Conservation (phyloP, 1,284 basidiomycete genomes). For the Neonothopanus nambi region DNA sequence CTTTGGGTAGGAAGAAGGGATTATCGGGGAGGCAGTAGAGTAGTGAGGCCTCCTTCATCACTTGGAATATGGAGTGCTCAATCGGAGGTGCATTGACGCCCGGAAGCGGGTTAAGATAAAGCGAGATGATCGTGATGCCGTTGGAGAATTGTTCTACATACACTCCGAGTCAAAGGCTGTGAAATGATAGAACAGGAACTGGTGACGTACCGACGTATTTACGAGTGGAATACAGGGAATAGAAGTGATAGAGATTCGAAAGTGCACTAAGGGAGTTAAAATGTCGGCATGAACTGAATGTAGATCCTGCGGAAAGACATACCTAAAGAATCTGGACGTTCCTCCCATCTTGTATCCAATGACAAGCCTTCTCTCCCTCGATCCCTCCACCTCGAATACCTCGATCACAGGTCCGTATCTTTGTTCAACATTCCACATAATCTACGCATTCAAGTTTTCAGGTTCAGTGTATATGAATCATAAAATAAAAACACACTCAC, state of each 20-base stretch:
- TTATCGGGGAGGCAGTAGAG: constrained; percentile 96
- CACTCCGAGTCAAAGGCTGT: background rate
- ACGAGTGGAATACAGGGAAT: constrained; percentile 89
- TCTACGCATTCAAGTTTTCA: constrained; percentile 26
- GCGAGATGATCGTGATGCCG: constrained; percentile 93
- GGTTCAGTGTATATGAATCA: constrained; percentile 1
- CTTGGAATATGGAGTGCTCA: constrained; percentile 92
- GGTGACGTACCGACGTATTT: constrained; percentile 79
- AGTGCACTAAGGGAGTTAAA: constrained; percentile 56
- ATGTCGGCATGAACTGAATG: constrained; percentile 42
- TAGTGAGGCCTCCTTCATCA: constrained; percentile 95
- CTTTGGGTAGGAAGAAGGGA: constrained; percentile 82
- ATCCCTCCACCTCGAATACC: constrained; percentile 93
- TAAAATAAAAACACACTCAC: constrained; percentile 20
- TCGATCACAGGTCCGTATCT: constrained; percentile 91
- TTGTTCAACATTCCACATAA: constrained; percentile 87
- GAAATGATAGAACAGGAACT: background rate
- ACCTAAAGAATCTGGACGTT: constrained; percentile 84
- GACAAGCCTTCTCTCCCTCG: constrained; percentile 87
- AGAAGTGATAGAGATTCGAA: constrained; percentile 97
- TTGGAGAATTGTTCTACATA: constrained; percentile 90
- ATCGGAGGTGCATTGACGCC: constrained; percentile 82
- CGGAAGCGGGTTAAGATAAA: constrained; percentile 91
- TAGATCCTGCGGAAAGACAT: constrained; percentile 13
- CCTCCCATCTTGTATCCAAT: constrained; percentile 96